A percentile compares a stretch with the other conserved stretches of the same genome.
Conservation (phyloP, 139 green algal genomes). For the Eudorina sp. region DNA sequence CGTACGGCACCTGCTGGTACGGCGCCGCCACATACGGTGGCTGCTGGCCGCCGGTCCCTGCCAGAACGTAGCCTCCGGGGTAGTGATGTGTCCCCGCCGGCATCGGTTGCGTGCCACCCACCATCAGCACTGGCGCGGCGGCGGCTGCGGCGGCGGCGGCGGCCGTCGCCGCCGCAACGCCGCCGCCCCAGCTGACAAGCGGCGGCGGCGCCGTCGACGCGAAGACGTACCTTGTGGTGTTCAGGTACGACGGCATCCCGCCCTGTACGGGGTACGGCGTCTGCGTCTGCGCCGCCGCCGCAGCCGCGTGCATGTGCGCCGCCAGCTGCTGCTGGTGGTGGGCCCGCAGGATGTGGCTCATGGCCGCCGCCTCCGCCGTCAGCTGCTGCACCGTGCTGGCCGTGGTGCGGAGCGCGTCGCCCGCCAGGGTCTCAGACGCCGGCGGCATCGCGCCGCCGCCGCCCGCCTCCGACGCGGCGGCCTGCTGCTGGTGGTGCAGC, state of each 20-base stretch:
- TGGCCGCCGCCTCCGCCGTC: constrained; percentile 32
- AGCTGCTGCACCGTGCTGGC: constrained; percentile 48
- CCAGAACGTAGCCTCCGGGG: too few relatives aligned
- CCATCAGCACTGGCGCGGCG: background rate
- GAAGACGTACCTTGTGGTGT: constrained; percentile 11
- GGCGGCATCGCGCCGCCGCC: background rate
- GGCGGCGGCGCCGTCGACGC: background rate
- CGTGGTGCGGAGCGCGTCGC: constrained; percentile 32
- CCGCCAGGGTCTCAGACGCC: background rate
- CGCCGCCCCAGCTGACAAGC: background rate
- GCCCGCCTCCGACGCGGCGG: background rate
- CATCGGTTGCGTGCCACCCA: background rate
- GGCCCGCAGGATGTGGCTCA: constrained; percentile 6
- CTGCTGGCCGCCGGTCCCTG: background rate
- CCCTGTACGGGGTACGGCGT: background rate
- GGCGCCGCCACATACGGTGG: background rate
- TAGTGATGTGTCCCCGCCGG: too few relatives aligned
- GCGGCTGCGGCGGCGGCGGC: background rate
- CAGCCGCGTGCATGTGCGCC: constrained; percentile 33
- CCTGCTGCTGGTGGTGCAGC: constrained; percentile 24
- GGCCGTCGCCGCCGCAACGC: background rate
- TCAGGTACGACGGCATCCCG: too few relatives aligned
- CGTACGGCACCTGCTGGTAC: background rate
- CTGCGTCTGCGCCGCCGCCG: constrained; percentile 13
- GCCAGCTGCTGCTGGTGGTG: constrained; percentile 41